Evolutionary conservation across 768 basidiomycete species (phyloP), one percentile per base, ranked within the genome.

Genomic region (Dioszegia hungarica): DNA sequence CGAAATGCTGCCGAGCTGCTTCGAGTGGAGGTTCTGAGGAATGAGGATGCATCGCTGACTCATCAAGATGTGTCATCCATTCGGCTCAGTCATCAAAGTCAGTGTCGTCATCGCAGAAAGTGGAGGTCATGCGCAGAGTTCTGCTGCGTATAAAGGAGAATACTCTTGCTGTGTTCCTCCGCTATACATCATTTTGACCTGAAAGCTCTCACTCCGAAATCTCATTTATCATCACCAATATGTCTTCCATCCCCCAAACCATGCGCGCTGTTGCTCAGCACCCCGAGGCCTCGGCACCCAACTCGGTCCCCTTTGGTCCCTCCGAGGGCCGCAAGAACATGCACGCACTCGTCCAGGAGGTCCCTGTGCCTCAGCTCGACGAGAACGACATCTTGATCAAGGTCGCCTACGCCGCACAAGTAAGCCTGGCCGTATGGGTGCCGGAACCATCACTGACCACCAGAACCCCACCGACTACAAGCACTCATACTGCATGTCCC

Each of bases 401-500:
- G 54, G 50, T 67, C 5, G 58, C 52, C 2, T 73, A 66, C 37
- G 63, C 62, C 17, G 56, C 68, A 3, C 66, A 64, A 45, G 67
- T 67, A 39, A 51, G 70, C 51, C 29, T 14, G 22, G 14, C 4
- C 31, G 9, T 27, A 3, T 20, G 12, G 22, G 5, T 5, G 48
- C 20, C 15, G 47, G n/a, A 31, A 11, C 25, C 49, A 5, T 10
- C 17, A 31, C 39, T 33, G 25, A 20, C 19, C 9, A 27, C 4
- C 24, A 63, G 62, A 69, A 69, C 57, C 64, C 64, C 5, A 64
- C 67, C 43, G 69, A 71, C 40, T 69, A 67, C 65, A 74, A 74
- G 34, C 66, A 73, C 59, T 57, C 55, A 14, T 47, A 33, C 36
- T 33, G 14, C 31, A 15, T 60, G 37, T 48, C 64, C 6, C 55